Evolutionary conservation across 371 early-diverging fungal species (phyloP).

Genomic region (Mucor piriformis): DNA sequence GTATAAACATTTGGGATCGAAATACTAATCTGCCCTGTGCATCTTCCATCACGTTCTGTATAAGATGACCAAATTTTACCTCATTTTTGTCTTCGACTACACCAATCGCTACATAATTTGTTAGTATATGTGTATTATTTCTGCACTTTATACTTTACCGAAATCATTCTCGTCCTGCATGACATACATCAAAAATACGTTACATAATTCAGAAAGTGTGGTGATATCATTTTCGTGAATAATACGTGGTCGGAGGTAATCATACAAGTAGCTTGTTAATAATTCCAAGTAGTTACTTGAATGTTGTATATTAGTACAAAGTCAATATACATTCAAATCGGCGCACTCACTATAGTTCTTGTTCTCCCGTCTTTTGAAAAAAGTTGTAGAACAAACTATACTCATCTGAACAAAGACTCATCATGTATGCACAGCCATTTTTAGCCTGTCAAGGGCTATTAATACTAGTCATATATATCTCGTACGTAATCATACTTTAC

Average conservation of each 20-base stretch:
- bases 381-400: constrained; percentile 74
- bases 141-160: constrained; percentile 10
- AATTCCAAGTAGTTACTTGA: constrained; percentile 71
- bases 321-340: background rate
- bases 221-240: constrained; percentile 81
- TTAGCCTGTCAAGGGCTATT: constrained; percentile 51
- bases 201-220: constrained; percentile 81
- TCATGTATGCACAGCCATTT: constrained; percentile 79
- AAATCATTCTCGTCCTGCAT: constrained; percentile 51
- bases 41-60: constrained; percentile 80
- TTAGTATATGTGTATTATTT: background rate
- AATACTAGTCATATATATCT: background rate
- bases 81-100: constrained; percentile 39
- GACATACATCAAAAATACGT: constrained; percentile 67
- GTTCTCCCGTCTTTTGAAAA: constrained; percentile 67
- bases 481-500: constrained; percentile 32
- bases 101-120: constrained; percentile 3
- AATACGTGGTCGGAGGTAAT: constrained; percentile 84
- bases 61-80: constrained; percentile 69
- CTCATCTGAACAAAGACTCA: constrained; percentile 81
- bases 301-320: background rate
- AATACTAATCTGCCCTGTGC: constrained; percentile 85
- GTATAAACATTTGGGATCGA: constrained; percentile 81
- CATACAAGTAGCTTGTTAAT: constrained; percentile 71
- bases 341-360: constrained; percentile 50